phyloP scores from a whole-genome alignment of 257 asterid species.

The Solanum rostratum region DNA sequence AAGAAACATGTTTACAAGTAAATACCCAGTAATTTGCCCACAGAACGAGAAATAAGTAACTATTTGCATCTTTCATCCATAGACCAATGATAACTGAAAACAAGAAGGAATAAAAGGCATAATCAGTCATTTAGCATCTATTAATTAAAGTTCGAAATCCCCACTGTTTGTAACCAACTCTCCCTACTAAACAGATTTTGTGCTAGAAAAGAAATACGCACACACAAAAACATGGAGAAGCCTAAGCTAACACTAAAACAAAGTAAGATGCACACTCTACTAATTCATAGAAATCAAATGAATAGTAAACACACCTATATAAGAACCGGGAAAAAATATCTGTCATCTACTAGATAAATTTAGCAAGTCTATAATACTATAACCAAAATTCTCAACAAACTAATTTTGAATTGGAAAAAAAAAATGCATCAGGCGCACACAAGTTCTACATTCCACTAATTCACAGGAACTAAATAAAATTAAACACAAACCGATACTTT shows the following conservation, averaged over 20 bases:
- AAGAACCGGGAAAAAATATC: neutral
- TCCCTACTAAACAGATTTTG: neutral
- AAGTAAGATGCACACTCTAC: neutral
- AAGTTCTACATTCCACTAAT: neutral
- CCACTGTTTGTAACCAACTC: neutral
- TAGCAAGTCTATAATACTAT: neutral
- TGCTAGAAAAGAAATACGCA: neutral
- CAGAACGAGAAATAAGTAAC: neutral
- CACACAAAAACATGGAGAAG: neutral
- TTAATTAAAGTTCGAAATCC: neutral
- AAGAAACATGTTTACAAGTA: neutral
- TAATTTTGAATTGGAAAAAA: neutral
- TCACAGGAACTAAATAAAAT: neutral
- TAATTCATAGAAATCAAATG: neutral
- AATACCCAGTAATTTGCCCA: neutral
- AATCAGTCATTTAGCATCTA: neutral
- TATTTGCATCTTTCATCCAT: neutral
- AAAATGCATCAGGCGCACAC: neutral
- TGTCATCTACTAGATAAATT: neutral
- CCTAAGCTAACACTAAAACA: neutral
- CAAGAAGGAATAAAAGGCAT: neutral
- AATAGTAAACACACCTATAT: neutral
- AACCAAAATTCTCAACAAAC: neutral
- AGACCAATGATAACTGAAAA: neutral
- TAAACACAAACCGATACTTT: neutral